These are phyloP conservation scores for Penicillium chermesinum DNA, from an alignment of 495 filamentous ascomycete genomes.

Conservation along the genomic window DNA sequence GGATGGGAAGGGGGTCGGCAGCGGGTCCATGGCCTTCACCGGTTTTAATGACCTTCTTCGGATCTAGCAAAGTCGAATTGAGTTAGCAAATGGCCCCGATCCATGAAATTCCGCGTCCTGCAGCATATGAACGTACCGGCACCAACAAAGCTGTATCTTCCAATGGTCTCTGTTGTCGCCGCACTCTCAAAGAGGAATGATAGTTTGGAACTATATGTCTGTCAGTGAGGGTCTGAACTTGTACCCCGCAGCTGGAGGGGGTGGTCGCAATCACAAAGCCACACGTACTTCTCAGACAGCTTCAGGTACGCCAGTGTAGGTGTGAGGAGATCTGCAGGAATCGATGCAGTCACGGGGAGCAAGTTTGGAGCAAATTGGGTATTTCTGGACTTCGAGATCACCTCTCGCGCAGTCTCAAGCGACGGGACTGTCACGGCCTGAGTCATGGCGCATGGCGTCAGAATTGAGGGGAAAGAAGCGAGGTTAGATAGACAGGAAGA, in stretches of 20 bases:
- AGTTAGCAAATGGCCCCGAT: constrained; percentile 1
- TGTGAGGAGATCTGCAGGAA: constrained; percentile 86
- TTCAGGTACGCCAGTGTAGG: constrained; percentile 90
- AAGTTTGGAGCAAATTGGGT: constrained; percentile 66
- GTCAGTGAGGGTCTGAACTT: background rate
- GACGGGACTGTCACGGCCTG: constrained; percentile 39
- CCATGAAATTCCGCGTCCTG: background rate
- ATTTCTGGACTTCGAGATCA: constrained; percentile 47
- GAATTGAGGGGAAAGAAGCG: constrained; percentile 1
- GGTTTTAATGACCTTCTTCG: constrained; percentile 79
- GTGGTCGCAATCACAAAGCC: background rate
- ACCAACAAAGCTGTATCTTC: constrained; percentile 91
- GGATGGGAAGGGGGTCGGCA: constrained; percentile 71
- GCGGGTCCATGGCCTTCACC: constrained; percentile 81
- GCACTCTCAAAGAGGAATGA: constrained; percentile 92
- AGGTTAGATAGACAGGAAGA: background rate
- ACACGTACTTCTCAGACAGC: constrained; percentile 64
- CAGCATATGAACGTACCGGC: constrained; percentile 51
- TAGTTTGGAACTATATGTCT: constrained; percentile 36
- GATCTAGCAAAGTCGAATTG: constrained; percentile 46
- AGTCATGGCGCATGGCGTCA: constrained; percentile 15
- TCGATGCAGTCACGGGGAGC: constrained; percentile 77
- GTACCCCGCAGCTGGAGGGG: constrained; percentile 4
- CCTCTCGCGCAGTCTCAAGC: constrained; percentile 41
- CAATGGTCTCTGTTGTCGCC: constrained; percentile 82